Percentiles rank a stretch among this genome's conserved stretches.
These are phyloP conservation scores for Sanguinoderma infundibulare DNA, from an alignment of 1,284 basidiomycete species.

Conservation along the genomic window DNA sequence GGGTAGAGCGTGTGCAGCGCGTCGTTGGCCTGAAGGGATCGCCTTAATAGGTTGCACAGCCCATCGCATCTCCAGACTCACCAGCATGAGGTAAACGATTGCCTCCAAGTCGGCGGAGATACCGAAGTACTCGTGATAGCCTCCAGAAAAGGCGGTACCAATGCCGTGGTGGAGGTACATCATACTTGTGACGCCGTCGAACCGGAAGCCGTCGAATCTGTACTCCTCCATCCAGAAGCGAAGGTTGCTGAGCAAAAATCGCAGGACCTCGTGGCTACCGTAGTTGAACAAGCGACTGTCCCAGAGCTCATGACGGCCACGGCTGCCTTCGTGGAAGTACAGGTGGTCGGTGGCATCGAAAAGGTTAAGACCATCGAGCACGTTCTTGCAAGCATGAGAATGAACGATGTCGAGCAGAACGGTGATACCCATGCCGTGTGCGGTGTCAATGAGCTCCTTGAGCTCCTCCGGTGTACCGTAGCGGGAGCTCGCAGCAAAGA, in stretches of 20 bases:
- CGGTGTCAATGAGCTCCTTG: constrained; percentile 93
- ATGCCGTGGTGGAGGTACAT: constrained; percentile 99
- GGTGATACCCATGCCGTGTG: constrained; percentile 91
- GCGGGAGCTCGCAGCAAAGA: constrained; percentile 96
- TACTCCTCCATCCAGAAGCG: constrained; percentile 97
- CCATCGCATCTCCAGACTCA: constrained; percentile 44
- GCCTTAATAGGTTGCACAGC: not conserved
- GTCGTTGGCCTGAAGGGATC: constrained; percentile 87
- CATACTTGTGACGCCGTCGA: constrained; percentile 99
- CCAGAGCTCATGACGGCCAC: constrained; percentile 95
- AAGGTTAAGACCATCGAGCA: constrained; percentile 92
- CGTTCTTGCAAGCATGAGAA: constrained; percentile 98
- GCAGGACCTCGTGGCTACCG: constrained; percentile 89
- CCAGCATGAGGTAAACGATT: constrained; percentile 96
- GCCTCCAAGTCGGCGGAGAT: constrained; percentile 85
- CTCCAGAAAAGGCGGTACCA: constrained; percentile 95
- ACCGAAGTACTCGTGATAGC: constrained; percentile 98
- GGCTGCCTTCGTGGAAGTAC: constrained; percentile 94
- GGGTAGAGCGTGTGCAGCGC: constrained; percentile 86
- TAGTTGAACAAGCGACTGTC: constrained; percentile 98
- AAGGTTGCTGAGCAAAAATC: constrained; percentile 94
- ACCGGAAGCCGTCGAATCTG: constrained; percentile 96
- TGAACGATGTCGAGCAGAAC: constrained; percentile 97
- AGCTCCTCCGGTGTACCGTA: constrained; percentile 96
- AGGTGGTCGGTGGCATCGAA: constrained; percentile 97